Base-by-base conservation (phyloP, 441 rosid genomes). In the Adansonia gregorii region DNA sequence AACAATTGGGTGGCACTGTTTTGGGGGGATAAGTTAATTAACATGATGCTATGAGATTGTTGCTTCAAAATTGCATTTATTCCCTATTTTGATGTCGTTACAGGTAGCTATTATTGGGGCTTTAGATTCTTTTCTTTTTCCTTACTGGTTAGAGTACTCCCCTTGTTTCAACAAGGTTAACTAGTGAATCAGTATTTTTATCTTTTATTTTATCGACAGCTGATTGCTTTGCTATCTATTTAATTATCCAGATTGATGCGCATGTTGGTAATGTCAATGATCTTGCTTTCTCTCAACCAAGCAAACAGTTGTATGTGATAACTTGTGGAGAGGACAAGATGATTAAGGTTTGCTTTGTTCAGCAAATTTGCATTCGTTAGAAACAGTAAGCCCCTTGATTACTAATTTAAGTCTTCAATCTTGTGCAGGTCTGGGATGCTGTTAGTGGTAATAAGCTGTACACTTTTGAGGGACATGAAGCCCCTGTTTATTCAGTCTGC, bases 241-340 rank as follows among this genome's bases (percentile, higher is more conserved):
- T 14, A 27, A 61, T 24, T 52, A 39, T 31, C 20, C 81, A 89
- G 91, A 86, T 88, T 74, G 93, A 88, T 74, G 91, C 91, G 73
- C 93, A 88, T 80, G 69, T 64, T 55, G 93, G 90, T 78, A 87
- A 82, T 72, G 93, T 89, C 71, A 88, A 81, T 67, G 93, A 89
- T 85, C 85, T 89, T 72, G 91, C 90, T 75, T 89, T 89, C 82
- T 84, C 90, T 76, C 84, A 79, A 27, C 88, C 85, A 63, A 87
- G 77, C 82, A 86, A 89, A 74, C 89, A 86, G 77, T 80, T 85
- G 65, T 83, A 88, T 66, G 69, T 86, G 35, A 82, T 89, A 60
- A 89, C 91, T 80, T 85, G 93, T 71, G 91, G 93, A 78, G 93
- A 89, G 64, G 93, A 89, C 88, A 88, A 83, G 82, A 75, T 76